Conservation (phyloP, 306 rosid genomes). For the Pyrus pyrifolia region DNA sequence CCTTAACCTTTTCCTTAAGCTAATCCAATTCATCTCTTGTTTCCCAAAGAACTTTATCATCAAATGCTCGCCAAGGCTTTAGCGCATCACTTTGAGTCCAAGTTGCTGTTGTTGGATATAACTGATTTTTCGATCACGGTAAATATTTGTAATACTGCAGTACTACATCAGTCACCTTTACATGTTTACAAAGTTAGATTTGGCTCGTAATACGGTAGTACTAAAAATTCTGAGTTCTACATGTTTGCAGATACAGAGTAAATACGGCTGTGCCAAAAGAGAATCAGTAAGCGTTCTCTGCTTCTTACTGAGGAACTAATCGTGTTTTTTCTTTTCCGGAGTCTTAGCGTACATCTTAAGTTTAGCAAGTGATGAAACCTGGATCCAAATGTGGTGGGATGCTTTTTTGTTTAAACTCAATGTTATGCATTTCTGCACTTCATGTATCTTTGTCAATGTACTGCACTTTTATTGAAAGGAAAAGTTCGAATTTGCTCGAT, state of each 20-base stretch:
- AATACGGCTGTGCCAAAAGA: conserved; percentile 64
- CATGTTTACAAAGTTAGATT: background rate
- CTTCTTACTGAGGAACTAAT: background rate
- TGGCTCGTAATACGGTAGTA: background rate
- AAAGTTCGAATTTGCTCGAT: conserved; percentile 1
- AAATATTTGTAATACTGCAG: background rate
- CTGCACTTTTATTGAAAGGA: background rate
- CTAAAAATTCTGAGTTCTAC: conserved; percentile 20
- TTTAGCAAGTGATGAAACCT: background rate
- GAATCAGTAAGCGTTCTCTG: conserved; percentile 49
- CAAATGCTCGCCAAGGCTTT: conserved; percentile 89
- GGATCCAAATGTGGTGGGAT: background rate
- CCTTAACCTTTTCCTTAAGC: background rate
- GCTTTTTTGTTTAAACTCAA: background rate
- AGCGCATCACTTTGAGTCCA: conserved; percentile 64
- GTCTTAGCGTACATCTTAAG: background rate
- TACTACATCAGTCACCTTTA: background rate
- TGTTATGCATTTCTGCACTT: background rate
- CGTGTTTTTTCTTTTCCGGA: background rate
- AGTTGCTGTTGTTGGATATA: conserved; percentile 72
- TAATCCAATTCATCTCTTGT: conserved; percentile 6
- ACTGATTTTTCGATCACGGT: conserved; percentile 77
- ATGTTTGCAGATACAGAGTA: conserved; percentile 68
- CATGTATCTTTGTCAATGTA: background rate
- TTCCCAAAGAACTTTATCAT: conserved; percentile 61